Evolutionary conservation across 2,329 filamentous ascomycete species (phyloP).

Genomic region (Neurospora sp.): DNA sequence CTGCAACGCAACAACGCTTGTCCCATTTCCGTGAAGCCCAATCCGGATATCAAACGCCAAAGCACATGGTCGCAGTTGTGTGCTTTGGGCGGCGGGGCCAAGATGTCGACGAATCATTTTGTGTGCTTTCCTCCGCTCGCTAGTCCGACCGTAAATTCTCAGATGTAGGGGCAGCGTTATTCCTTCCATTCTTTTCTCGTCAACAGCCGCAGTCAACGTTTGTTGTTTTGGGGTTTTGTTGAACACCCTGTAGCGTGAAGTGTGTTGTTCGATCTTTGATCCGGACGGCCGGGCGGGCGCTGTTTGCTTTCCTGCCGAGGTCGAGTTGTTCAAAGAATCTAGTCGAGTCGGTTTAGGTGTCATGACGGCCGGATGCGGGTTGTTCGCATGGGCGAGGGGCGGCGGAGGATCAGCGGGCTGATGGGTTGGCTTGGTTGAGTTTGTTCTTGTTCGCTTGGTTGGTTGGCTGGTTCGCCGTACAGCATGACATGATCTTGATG

Average conservation of each 20-base stretch:
- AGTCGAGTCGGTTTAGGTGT: background rate
- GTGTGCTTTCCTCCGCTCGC: background rate
- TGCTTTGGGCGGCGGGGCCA: background rate
- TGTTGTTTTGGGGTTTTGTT: background rate
- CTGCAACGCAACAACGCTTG: background rate
- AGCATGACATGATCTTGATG: background rate
- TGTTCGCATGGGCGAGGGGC: background rate
- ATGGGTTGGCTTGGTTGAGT: background rate
- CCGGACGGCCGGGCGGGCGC: background rate
- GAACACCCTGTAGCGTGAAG: background rate
- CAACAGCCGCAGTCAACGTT: background rate
- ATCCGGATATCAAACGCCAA: background rate
- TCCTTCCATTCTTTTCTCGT: background rate
- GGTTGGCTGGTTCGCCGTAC: background rate
- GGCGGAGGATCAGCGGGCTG: background rate
- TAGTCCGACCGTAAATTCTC: background rate
- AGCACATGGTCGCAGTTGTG: background rate
- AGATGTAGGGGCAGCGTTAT: background rate
- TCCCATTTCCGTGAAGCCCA: background rate
- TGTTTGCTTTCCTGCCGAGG: background rate
- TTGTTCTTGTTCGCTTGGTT: no score
- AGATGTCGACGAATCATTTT: background rate
- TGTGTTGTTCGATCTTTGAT: background rate
- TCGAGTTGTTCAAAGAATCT: background rate
- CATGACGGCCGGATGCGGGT: background rate